These are phyloP conservation scores for Alternaria ethzedia DNA, from an alignment of 2,329 filamentous ascomycete species.

Conservation along the genomic window DNA sequence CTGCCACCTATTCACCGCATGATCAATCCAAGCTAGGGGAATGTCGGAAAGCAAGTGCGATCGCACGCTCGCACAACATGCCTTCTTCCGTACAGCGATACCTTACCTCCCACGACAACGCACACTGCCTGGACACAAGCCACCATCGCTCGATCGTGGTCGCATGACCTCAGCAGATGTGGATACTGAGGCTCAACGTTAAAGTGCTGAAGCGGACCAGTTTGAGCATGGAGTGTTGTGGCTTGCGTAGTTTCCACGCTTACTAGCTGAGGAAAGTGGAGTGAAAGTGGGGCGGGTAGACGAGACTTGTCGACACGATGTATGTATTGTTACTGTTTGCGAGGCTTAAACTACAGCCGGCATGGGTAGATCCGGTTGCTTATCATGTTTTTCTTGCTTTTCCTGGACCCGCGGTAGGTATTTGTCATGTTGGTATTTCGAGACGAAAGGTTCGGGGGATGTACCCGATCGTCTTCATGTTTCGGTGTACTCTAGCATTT, in stretches of 20 bases:
- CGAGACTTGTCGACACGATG: background rate
- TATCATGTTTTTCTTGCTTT: background rate
- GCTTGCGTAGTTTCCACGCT: conserved; percentile 20
- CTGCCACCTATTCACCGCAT: background rate
- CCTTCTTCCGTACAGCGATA: background rate
- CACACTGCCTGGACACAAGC: background rate
- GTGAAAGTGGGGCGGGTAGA: conserved; percentile 10
- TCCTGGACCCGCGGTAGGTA: background rate
- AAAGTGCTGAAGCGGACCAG: background rate
- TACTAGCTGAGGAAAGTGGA: conserved; percentile 32
- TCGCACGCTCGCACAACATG: background rate
- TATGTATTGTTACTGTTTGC: background rate
- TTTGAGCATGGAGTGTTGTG: background rate
- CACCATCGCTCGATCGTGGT: background rate
- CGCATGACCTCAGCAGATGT: background rate
- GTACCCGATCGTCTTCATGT: background rate
- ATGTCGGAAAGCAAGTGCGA: background rate
- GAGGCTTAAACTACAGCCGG: background rate
- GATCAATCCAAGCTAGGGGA: background rate
- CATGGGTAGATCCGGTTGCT: background rate
- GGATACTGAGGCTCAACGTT: background rate
- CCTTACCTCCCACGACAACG: background rate
- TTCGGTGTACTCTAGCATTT: background rate
- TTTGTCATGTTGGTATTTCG: background rate
- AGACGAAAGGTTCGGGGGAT: background rate